phyloP scores from a whole-genome alignment of 345 rosid species.

The Iberis pinnata region DNA sequence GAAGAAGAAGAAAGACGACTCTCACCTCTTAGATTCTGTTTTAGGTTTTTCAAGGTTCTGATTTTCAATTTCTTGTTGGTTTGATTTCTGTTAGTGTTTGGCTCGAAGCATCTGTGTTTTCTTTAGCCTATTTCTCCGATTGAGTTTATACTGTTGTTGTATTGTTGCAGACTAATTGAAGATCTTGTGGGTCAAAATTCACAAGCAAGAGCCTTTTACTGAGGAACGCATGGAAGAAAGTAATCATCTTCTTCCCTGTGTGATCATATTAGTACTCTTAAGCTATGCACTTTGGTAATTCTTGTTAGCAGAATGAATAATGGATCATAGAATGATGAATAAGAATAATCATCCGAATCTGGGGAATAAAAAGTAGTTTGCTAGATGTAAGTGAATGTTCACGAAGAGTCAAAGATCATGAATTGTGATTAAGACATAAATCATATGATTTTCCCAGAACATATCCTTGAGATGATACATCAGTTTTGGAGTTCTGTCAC shows the following conservation, averaged over 20 bases:
- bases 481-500: background rate
- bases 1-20: slow-evolving; percentile 12
- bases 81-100: background rate
- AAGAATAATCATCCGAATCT: background rate
- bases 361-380: background rate
- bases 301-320: background rate
- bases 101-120: too few relatives aligned
- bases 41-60: background rate
- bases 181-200: too few relatives aligned
- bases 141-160: background rate
- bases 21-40: background rate
- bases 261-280: slow-evolving; percentile 6
- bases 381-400: background rate
- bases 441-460: background rate
- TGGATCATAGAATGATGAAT: too few relatives aligned
- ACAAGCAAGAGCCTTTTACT: slow-evolving; percentile 1
- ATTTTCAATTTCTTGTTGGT: background rate
- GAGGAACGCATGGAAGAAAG: slow-evolving; percentile 27
- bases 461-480: slow-evolving; percentile 1
- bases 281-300: background rate
- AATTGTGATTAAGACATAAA: background rate
- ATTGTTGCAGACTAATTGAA: slow-evolving; percentile 6
- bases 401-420: background rate
- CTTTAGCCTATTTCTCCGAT: background rate
- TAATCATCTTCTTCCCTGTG: slow-evolving; percentile 20